A percentile compares a stretch with the other conserved stretches of the same genome.
Evolutionary conservation across 768 basidiomycete genomes (phyloP).

Genomic region (Xerocomellus dryophilus): DNA sequence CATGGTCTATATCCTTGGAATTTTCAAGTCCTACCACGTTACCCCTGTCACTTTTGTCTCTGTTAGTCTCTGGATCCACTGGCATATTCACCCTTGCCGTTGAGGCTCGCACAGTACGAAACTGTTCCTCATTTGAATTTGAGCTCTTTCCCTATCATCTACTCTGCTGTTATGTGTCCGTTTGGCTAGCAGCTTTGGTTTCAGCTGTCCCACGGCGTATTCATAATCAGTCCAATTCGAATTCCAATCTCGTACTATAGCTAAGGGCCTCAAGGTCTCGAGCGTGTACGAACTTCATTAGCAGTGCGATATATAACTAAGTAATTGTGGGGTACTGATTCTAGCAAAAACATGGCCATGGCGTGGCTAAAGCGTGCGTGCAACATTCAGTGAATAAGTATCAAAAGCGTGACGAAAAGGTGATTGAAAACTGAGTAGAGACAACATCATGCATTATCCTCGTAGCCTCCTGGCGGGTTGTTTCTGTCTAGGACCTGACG

Average conservation of each 20-base stretch:
- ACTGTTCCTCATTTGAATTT: background rate
- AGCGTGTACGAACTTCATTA: constrained; percentile 7
- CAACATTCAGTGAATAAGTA: constrained; percentile 2
- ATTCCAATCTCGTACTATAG: background rate
- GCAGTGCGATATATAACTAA: constrained; percentile 13
- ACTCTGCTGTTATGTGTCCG: background rate
- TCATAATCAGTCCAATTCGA: background rate
- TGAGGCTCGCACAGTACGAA: background rate
- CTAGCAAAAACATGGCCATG: background rate
- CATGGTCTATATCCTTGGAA: constrained; percentile 12
- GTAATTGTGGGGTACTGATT: constrained; percentile 20
- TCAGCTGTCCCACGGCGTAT: background rate
- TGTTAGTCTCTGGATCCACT: background rate
- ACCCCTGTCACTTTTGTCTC: constrained; percentile 3
- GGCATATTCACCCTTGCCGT: background rate
- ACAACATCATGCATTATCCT: constrained; percentile 19
- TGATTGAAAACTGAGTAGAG: constrained; percentile 2
- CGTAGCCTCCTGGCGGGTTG: constrained; percentile 26
- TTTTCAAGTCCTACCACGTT: constrained; percentile 1
- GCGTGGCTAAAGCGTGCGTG: background rate
- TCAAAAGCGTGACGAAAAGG: constrained; percentile 1
- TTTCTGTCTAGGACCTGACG: constrained; percentile 10
- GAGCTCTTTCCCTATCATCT: background rate
- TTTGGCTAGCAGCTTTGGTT: background rate
- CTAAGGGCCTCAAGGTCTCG: no score